Base-by-base conservation (phyloP, 805 yeast species). In the Kuraishia cidri region DNA sequence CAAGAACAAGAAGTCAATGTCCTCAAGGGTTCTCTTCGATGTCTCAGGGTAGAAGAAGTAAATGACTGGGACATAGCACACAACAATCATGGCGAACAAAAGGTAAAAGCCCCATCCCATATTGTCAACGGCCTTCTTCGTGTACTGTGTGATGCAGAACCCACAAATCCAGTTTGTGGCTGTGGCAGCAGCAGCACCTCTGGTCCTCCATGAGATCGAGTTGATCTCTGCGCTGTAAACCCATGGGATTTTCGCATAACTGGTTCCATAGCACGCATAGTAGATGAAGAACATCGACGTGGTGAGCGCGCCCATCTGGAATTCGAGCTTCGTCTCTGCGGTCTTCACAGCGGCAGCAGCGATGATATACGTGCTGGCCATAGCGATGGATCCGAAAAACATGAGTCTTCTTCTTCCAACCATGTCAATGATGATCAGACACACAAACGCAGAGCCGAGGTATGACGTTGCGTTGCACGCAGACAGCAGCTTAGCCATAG, bases 1-100 rank as follows among this genome's bases (percentile, higher is more conserved):
- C 13, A 13, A 13, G 24, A 58, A 74, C 35, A 80, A 75, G 48
- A 77, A 75, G 50, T 80, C 88, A 52, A 80, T 71, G 48, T 79
- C 85, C 54, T 80, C 88, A 55, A 81, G 66, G 24, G 81, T 66
- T 52, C 85, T 69, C 31, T 86, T 85, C 21, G 81, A 75, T 28
- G 87, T 79, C 60, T 81, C 90, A 26, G 88, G 90, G 54, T 77
- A 81, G 55, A 67, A 72, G 59, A 78, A 68, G 66, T 59, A 76
- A 40, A 74, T 74, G 38, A 78, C 57, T 21, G 85, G 83, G 34
- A 75, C 54, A 60, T 74, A 79, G 29, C 64, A 40, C 47, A 69
- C 66, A 61, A 80, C 80, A 40, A 80, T 64, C 21, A 60, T 51
- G 6, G 84, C 83, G 54, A 82, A 82, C 57, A 82, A 72, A 32